phyloP scores from a whole-genome alignment of 2,329 filamentous ascomycete species.

The Fusarium paranaense region DNA sequence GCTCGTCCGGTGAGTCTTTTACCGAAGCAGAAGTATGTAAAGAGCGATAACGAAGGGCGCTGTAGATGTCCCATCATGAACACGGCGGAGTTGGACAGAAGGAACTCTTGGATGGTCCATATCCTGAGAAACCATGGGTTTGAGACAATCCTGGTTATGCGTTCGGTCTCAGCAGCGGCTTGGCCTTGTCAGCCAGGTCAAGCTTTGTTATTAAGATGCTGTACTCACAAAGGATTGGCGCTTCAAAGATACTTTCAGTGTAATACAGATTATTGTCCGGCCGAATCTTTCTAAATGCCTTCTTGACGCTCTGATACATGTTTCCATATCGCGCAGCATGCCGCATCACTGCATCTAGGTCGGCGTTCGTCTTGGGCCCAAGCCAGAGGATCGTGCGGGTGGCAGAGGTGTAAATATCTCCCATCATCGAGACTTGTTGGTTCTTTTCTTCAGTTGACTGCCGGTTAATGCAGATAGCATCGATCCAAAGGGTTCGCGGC shows the following conservation, averaged over 20 bases:
- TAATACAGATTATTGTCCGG: neutral
- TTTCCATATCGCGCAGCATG: neutral
- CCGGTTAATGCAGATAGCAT: neutral
- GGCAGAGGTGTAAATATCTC: neutral
- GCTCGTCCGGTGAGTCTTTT: neutral
- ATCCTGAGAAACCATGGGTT: neutral
- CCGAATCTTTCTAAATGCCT: neutral
- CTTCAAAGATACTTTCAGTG: neutral
- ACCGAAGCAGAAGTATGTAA: neutral
- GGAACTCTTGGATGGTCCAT: neutral
- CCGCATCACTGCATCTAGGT: neutral
- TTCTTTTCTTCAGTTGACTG: neutral
- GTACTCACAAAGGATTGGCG: neutral
- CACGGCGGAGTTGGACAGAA: neutral
- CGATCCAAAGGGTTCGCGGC: neutral
- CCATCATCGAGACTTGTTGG: neutral
- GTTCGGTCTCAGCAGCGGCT: neutral
- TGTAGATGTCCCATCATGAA: neutral
- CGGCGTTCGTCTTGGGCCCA: neutral
- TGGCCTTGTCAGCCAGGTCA: neutral
- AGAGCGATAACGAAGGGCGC: neutral
- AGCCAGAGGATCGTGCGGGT: neutral
- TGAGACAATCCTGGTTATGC: neutral
- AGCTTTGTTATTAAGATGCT: neutral
- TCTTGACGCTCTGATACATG: neutral